Evolutionary conservation across 768 basidiomycete genomes (phyloP), one percentile per base, ranked within the genome.

Genomic region (Tubosaeta sp.): DNA sequence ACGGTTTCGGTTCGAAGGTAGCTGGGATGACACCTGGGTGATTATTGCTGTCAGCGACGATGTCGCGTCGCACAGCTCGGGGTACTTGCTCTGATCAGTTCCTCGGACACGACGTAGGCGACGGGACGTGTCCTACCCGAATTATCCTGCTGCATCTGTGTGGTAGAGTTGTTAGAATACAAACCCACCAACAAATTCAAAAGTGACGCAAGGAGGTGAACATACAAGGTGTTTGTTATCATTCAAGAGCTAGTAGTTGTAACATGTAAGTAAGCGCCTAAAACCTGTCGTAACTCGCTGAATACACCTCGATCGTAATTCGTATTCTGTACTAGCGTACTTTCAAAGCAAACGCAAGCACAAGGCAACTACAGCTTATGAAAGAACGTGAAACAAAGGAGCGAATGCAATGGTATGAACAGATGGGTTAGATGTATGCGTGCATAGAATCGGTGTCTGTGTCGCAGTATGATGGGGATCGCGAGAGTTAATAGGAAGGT

Each of bases 1-100:
- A 29, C 86, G 76, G 38, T 82, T 78, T 51, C 62, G 76, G 59
- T 90, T 90, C 1, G 85, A 87, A 7, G 87, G 87, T 1, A 93
- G 75, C 4, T 81, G 72, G 4, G 80, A 81, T 3, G 78, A 76
- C 26, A 72, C 63, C 76, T 80, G 43, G 8, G 7, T 35, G 34
- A 13, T 32, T 11, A 29, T 32, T 13, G 50, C 5, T 44, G 48
- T 41, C 56, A 19, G 14, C 8, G 27, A 13, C 46, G 43, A n/a
- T 25, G 42, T 29, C 27, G n/a, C n/a, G n/a, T n/a, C n/a, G n/a
- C n/a, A n/a, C n/a, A 29, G 27, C 8, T 37, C 4, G 8, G n/a
- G 14, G 37, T 12, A 43, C 62, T 48, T 22, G 78, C 83, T 68
- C 77, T 82, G 38, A 72, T 76, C 2, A 85, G 72, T 25, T 83